Evolutionary conservation across 2,329 filamentous ascomycete species (phyloP), one percentile per base, ranked within the genome.

Genomic region (Diaporthe humulicola): DNA sequence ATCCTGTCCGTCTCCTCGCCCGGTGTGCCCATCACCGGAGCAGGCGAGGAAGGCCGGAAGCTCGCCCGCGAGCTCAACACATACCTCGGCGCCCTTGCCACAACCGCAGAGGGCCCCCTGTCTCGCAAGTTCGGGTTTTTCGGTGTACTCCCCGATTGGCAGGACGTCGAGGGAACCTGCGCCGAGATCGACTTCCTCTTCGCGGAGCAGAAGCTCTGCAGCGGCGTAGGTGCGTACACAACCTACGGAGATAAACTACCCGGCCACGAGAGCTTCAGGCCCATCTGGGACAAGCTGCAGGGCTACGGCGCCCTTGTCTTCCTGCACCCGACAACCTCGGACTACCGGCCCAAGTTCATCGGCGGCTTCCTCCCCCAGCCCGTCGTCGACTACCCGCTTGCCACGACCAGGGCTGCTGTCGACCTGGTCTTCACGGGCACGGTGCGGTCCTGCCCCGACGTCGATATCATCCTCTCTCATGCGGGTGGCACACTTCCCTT

Each of bases 401-500:
- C 86, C 67, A 88, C 85, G 1, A 84, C 82, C 0, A 83, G 85
- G 3, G 80, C 84, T 0, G 86, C 85, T 0, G 77, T 85, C 38
- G 83, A 87, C 66, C 78, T 88, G 28, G 82, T 88, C 17, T 61
- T 82, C 25, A 80, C 77, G 4, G 80, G 80, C 0, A 83, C 80
- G 0, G 50, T 83, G 8, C 76, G 76, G 6, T 76, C 80, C 2
- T 80, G 78, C 50, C 80, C 81, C 0, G 77, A 83, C 56, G 82
- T 83, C 71, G 86, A 85, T 33, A 80, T 88, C 38, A 87, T 88
- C 69, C 78, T 88, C 1, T 84, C 84, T 0, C 87, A 88, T 74
- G 86, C 83, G 0, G 87, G 86, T 1, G 86, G 87, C 0, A 82
- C 84, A 0, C 77, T 88, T 0, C 85, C 86, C 0, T 86, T 80